Evolutionary conservation across 2,329 filamentous ascomycete genomes (phyloP), one percentile per base, ranked within the genome.

Genomic region (Hymenoscyphus linearis): DNA sequence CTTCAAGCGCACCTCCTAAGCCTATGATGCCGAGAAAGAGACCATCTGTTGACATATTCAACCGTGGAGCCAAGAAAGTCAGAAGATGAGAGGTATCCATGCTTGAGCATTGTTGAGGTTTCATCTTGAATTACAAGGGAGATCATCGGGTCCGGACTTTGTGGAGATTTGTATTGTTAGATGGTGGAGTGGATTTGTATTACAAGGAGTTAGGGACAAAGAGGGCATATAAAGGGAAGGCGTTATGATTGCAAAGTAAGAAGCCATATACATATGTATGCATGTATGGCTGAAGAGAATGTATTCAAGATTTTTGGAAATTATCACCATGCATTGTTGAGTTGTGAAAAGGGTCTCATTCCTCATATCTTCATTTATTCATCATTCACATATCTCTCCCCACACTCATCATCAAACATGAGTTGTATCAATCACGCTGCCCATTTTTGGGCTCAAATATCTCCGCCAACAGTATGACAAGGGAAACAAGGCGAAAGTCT

Each of bases 11-110:
- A 26, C 61, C 57, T 1, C 50, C 60, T 26, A 66, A 60, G 57
- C 66, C 67, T 10, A 64, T 67, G 62, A 65, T 67, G 56, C 63
- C 63, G 1, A 58, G 60, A 40, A 67, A 65, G 55, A 66, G 65
- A 59, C 52, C 65, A 34, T 60, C 64, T 18, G 67, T 70, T 2
- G 69, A 71, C 58, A 52, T 70, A 3, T 71, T 71, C 62, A 68
- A 70, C 56, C 65, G 68, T 14, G 62, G 64, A 4, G 47, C 59
- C 26, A 67, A 66, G 55, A 66, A 57, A 56, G 64, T 26, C 61
- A 63, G 62, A 65, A 62, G 52, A 55, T 50, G 2, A 57, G 60
- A 36, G 36, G 47, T 25, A 26, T n/a, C 6, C 31, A 31, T 31
- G 6, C 35, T 14, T n/a, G 18, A 7, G 2, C 26, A 4, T 26